A percentile compares a stretch with the other conserved stretches of the same genome.
phyloP scores from a whole-genome alignment of 2,329 filamentous ascomycete species.

The Arthrobotrys musiformis region DNA sequence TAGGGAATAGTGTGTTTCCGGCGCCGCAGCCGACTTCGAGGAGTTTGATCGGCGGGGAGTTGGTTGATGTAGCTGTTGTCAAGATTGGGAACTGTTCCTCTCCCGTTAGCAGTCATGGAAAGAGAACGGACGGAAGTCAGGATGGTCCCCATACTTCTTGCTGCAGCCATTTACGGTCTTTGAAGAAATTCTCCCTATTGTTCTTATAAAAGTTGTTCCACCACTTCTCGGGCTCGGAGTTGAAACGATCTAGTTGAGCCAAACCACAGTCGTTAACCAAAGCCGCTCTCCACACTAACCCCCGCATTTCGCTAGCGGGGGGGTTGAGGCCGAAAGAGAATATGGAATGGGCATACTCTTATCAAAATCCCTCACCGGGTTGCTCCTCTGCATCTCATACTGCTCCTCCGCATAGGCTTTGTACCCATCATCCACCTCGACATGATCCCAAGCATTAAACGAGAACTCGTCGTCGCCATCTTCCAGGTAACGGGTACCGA shows the following conservation, averaged over 20 bases:
- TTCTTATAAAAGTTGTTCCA: slow-evolving; percentile 99
- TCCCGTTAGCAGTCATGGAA: background rate
- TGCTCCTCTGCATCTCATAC: slow-evolving; percentile 82
- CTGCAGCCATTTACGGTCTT: slow-evolving; percentile 94
- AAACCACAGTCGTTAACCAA: background rate
- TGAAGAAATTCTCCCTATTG: slow-evolving; percentile 97
- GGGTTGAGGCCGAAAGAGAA: background rate
- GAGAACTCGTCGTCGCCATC: slow-evolving; percentile 91
- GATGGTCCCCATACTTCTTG: slow-evolving; percentile 77
- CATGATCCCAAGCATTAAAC: slow-evolving; percentile 99
- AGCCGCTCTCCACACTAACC: slow-evolving; percentile 47
- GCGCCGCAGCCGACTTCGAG: slow-evolving; percentile 95
- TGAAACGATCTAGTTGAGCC: slow-evolving; percentile 77
- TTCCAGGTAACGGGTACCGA: slow-evolving; percentile 77
- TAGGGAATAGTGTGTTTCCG: slow-evolving; percentile 94
- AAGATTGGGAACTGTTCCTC: slow-evolving; percentile 77
- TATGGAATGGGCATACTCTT: slow-evolving; percentile 69
- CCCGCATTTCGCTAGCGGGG: background rate
- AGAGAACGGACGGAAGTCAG: background rate
- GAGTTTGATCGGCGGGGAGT: slow-evolving; percentile 75
- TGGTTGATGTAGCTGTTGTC: slow-evolving; percentile 76
- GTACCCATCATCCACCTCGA: slow-evolving; percentile 90
- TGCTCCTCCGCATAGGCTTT: slow-evolving; percentile 85
- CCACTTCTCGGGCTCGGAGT: slow-evolving; percentile 89
- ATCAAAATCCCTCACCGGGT: slow-evolving; percentile 92